Percentiles rank a stretch among this genome's conserved stretches.
These are phyloP conservation scores for Leccinum pachyderme DNA, from an alignment of 1,284 basidiomycete species.

Conservation along the genomic window DNA sequence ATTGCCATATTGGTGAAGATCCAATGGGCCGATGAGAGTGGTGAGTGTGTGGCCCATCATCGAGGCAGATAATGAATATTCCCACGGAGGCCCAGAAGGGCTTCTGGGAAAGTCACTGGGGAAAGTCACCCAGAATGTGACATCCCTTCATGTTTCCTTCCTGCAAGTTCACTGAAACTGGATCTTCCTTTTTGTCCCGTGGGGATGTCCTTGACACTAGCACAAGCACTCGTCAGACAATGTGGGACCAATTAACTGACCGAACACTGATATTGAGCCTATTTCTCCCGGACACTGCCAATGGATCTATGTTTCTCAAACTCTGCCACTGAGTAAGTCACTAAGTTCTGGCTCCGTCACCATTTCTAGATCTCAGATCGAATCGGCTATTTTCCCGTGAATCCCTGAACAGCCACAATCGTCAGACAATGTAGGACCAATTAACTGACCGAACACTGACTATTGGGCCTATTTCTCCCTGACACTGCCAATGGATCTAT, in stretches of 20 bases:
- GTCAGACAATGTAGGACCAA: conserved; percentile 18
- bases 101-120: too few species aligned
- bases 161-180: conserved; percentile 1
- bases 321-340: conserved; percentile 8
- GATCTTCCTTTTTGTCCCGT: conserved; percentile 21
- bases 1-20: too few species aligned
- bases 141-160: conserved; percentile 18
- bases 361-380: conserved; percentile 35
- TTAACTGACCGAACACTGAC: not conserved
- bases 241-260: conserved; percentile 9
- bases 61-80: too few species aligned
- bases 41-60: too few species aligned
- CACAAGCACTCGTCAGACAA: conserved; percentile 11
- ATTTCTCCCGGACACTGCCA: conserved; percentile 27
- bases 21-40: too few species aligned
- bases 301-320: conserved; percentile 35
- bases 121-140: too few species aligned
- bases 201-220: conserved; percentile 11
- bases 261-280: conserved; percentile 11
- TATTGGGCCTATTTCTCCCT: conserved; percentile 22
- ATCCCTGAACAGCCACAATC: conserved; percentile 30
- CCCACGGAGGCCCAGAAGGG: too few species aligned
- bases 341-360: conserved; percentile 28
- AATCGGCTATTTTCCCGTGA: conserved; percentile 32
- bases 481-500: conserved; percentile 33